Base-by-base conservation (phyloP, 352 stramenopile species). In the Pythium plurisporium region DNA sequence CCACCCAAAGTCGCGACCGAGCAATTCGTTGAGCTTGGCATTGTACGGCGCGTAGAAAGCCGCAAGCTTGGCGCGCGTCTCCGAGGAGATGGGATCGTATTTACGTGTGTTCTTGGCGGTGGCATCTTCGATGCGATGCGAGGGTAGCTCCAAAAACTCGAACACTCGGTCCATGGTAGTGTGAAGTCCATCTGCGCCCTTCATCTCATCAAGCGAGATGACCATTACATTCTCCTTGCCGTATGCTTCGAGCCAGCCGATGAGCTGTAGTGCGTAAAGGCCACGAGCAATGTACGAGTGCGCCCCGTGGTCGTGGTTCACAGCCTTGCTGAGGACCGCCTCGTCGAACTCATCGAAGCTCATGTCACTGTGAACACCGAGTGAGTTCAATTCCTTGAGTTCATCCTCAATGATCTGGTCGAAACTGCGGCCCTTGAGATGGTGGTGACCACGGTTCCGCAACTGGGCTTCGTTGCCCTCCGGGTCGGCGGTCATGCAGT, bases 251-350 rank as follows among this genome's bases (percentile, higher is more conserved):
- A 98, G 75, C 96, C 96, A 99, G 7, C 83, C 83, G 25, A 76
- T 54, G 20, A 99, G 73, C 72, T 99, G 95, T 26, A 99, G 68
- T 38, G 86, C 95, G 67, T 99, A 99, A 38, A 99, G 69, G 0
- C 96, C 96, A 40, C 85, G 82, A 12, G 71, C 62, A n/a, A 94
- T 59, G 50, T 87, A 91, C 40, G 86, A 94, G 62, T 95, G 86
- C 8, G 78, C 86, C 12, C 86, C 86, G 46, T 96, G 83, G 37
- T 78, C 69, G 12, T 81, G 76, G 0, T 19, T 46, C 12, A 85
- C 45, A 4, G 67, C 66, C 27, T 72, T 56, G 36, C 70, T 66
- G 62, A 92, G 61, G 31, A 89, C 70, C 31, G 76, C 77, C 3
- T 67, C 65, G 48, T 93, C 78, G 23, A 95, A 91, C 30, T 75